A percentile compares a stretch with the other conserved stretches of the same genome.
phyloP scores from a whole-genome alignment of 208 protist genomes.

The Trichomonas vaginalis region DNA sequence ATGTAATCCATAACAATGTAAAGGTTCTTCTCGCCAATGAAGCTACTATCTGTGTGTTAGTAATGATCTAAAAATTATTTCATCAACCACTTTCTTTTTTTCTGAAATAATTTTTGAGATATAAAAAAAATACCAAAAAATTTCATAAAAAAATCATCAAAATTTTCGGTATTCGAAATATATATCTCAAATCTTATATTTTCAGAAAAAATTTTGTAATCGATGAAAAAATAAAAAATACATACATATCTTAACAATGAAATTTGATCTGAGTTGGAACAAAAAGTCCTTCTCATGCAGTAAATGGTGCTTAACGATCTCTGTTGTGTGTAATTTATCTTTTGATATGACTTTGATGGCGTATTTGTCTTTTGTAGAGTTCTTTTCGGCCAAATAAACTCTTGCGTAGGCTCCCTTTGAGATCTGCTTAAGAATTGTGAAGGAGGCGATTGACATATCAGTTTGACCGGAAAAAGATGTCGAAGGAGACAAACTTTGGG shows the following conservation, averaged over 20 bases:
- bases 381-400: background rate
- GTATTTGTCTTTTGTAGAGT: background rate
- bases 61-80: background rate
- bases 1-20: background rate
- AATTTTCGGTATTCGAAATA: background rate
- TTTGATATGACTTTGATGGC: background rate
- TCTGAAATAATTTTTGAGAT: background rate
- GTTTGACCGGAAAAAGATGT: background rate
- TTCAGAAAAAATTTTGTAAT: background rate
- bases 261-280: background rate
- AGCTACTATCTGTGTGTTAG: background rate
- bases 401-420: background rate
- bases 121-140: background rate
- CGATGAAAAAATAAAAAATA: background rate
- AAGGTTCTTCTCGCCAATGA: conserved; percentile 34
- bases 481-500: background rate
- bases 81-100: background rate
- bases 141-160: background rate
- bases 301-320: background rate
- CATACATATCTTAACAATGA: background rate
- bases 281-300: background rate
- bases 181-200: background rate
- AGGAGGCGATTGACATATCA: background rate
- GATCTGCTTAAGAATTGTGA: background rate
- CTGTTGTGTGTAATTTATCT: background rate